phyloP scores from a whole-genome alignment of 148 eudicot species.

The Silene uniflora region DNA sequence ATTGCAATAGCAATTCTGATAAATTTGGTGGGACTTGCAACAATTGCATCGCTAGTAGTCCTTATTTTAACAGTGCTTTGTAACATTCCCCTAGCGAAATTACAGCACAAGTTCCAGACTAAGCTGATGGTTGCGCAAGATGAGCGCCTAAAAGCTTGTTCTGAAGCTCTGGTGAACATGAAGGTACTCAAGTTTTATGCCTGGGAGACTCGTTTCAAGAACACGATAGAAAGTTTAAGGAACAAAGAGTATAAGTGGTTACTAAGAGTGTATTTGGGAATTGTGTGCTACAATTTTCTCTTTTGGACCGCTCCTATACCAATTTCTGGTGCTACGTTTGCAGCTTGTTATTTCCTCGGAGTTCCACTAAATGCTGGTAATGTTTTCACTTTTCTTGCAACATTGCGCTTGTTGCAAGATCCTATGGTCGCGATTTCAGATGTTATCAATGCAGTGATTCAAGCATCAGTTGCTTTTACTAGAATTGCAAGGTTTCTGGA shows the following conservation, averaged over 20 bases:
- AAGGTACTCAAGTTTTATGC: conserved; percentile 74
- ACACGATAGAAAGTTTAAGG: conserved; percentile 45
- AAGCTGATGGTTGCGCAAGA: conserved; percentile 67
- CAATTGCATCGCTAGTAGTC: too few relatives aligned
- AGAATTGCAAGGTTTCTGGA: neutral
- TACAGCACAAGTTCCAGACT: conserved; percentile 52
- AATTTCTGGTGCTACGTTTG: conserved; percentile 40
- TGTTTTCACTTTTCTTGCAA: conserved; percentile 63
- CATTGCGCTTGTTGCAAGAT: conserved; percentile 20
- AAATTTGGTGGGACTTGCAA: too few relatives aligned
- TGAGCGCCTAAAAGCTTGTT: conserved; percentile 45
- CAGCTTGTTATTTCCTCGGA: conserved; percentile 48
- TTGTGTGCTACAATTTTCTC: neutral
- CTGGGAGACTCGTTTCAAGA: conserved; percentile 64
- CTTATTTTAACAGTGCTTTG: too few relatives aligned
- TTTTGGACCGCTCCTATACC: neutral
- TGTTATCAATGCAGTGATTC: neutral
- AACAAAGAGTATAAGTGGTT: conserved; percentile 41
- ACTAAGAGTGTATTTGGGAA: neutral
- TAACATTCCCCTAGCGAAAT: conserved; percentile 33
- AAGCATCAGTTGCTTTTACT: neutral
- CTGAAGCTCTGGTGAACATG: conserved; percentile 71
- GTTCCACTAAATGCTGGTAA: conserved; percentile 54
- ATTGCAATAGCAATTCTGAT: too few relatives aligned
- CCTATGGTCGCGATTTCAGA: neutral